Evolutionary conservation across 2,329 filamentous ascomycete genomes (phyloP).

Genomic region (Colletotrichum plurivorum): DNA sequence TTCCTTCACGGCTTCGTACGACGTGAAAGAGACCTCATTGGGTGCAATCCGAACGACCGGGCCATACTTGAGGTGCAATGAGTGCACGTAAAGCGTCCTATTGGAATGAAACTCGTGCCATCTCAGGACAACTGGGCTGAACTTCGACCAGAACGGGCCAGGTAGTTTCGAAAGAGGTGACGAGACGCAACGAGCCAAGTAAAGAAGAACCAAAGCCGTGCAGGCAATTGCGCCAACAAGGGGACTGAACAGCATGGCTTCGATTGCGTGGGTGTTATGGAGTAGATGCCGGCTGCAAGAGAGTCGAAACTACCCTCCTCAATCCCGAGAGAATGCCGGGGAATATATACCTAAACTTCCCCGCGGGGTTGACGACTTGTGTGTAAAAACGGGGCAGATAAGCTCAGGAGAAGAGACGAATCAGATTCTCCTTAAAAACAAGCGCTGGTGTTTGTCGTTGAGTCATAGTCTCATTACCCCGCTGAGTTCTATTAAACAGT

Average conservation of each 20-base stretch:
- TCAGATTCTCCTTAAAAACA: conserved; percentile 1
- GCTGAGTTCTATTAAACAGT: conserved; percentile 3
- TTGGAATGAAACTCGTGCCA: conserved; percentile 69
- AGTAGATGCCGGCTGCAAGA: too few species aligned
- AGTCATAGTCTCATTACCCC: conserved; percentile 25
- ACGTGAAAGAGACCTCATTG: conserved; percentile 72
- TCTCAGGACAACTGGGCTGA: conserved; percentile 66
- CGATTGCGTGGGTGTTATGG: not conserved
- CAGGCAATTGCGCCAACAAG: conserved; percentile 19
- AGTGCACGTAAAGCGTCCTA: conserved; percentile 70
- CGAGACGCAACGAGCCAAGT: conserved; percentile 43
- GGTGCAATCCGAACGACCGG: conserved; percentile 71
- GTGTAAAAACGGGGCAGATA: conserved; percentile 26
- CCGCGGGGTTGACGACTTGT: conserved; percentile 12
- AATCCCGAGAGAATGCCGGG: not conserved
- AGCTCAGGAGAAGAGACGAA: conserved; percentile 2
- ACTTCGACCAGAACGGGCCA: conserved; percentile 62
- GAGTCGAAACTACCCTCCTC: too few species aligned
- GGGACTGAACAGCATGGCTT: conserved; percentile 42
- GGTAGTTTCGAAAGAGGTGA: conserved; percentile 61
- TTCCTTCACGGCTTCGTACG: conserved; percentile 69
- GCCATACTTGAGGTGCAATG: conserved; percentile 69
- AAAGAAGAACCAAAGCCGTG: conserved; percentile 12
- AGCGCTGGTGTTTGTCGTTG: not conserved
- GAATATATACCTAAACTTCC: conserved; percentile 8